These are phyloP conservation scores for Ceratobasidium theobromae DNA, from an alignment of 1,284 basidiomycete species.

Conservation along the genomic window DNA sequence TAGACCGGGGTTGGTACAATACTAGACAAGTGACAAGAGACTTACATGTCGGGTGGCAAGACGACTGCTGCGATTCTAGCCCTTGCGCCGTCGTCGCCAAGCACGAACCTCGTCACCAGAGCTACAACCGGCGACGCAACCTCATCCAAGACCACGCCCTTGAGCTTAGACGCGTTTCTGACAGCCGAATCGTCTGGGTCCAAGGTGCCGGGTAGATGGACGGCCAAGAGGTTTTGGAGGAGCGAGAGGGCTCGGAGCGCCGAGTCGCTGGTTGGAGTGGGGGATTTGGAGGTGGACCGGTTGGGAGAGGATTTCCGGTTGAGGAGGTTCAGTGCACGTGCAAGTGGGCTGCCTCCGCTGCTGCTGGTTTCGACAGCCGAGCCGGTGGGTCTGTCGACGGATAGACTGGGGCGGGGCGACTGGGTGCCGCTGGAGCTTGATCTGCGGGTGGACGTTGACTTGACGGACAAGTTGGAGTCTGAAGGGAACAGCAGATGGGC, in stretches of 20 bases:
- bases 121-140: conserved; percentile 71
- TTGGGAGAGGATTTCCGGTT: conserved; percentile 35
- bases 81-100: conserved; percentile 60
- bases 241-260: conserved; percentile 58
- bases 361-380: not conserved
- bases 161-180: conserved; percentile 52
- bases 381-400: conserved; percentile 2
- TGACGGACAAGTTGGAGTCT: conserved; percentile 9
- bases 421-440: conserved; percentile 32
- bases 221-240: conserved; percentile 59
- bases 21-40: conserved; percentile 12
- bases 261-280: conserved; percentile 21
- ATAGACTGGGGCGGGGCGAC: conserved; percentile 9
- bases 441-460: conserved; percentile 36
- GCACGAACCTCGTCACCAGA: conserved; percentile 68
- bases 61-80: conserved; percentile 62
- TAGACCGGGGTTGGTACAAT: conserved; percentile 35
- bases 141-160: conserved; percentile 66
- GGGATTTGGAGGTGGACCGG: too few species aligned
- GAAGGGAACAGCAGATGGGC: conserved; percentile 54
- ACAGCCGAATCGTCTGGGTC: conserved; percentile 65
- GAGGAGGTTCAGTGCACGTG: conserved; percentile 53
- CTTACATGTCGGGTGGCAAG: conserved; percentile 66
- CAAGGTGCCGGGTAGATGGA: conserved; percentile 64
- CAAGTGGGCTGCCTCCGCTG: conserved; percentile 42